phyloP scores from a whole-genome alignment of 2,329 filamentous ascomycete genomes.

The Pyricularia grisea region DNA sequence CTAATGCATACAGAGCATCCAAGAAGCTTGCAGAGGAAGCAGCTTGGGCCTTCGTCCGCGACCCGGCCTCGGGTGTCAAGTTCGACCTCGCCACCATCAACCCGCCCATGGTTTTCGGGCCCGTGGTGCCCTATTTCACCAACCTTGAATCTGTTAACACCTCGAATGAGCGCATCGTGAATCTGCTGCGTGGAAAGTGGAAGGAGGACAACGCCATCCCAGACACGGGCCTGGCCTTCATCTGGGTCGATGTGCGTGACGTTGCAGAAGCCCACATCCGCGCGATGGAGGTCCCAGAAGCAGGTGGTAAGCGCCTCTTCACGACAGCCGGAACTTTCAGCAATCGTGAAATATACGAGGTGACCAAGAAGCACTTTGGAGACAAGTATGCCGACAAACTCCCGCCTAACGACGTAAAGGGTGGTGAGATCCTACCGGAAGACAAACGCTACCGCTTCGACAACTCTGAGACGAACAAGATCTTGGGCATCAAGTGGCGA shows the following conservation, averaged over 20 bases:
- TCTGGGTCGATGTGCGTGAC: slow-evolving; percentile 49
- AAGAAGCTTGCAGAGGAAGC: slow-evolving; percentile 44
- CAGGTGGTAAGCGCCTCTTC: slow-evolving; percentile 42
- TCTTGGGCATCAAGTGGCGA: slow-evolving; percentile 55
- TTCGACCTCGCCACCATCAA: slow-evolving; percentile 45
- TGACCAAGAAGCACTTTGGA: slow-evolving; percentile 33
- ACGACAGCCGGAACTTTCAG: slow-evolving; percentile 35
- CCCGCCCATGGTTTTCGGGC: slow-evolving; percentile 46
- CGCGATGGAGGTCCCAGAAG: slow-evolving; percentile 37
- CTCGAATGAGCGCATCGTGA: slow-evolving; percentile 23
- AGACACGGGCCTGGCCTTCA: slow-evolving; percentile 26
- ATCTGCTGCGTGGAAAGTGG: slow-evolving; percentile 40
- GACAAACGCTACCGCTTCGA: slow-evolving; percentile 42
- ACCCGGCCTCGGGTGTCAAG: slow-evolving; percentile 24
- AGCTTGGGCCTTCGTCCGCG: slow-evolving; percentile 39
- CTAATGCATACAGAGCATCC: slow-evolving; percentile 38
- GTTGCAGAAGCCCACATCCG: slow-evolving; percentile 42
- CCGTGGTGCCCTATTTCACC: slow-evolving; percentile 36
- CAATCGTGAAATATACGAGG: slow-evolving; percentile 33
- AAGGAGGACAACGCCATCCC: slow-evolving; percentile 28
- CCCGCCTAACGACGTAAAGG: slow-evolving; percentile 31
- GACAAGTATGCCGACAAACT: slow-evolving; percentile 38
- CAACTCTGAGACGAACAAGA: slow-evolving; percentile 46
- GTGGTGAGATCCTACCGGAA: slow-evolving; percentile 30
- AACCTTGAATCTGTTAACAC: slow-evolving; percentile 29